Conservation (phyloP, 2,329 filamentous ascomycete species). For the Claviceps capensis region DNA sequence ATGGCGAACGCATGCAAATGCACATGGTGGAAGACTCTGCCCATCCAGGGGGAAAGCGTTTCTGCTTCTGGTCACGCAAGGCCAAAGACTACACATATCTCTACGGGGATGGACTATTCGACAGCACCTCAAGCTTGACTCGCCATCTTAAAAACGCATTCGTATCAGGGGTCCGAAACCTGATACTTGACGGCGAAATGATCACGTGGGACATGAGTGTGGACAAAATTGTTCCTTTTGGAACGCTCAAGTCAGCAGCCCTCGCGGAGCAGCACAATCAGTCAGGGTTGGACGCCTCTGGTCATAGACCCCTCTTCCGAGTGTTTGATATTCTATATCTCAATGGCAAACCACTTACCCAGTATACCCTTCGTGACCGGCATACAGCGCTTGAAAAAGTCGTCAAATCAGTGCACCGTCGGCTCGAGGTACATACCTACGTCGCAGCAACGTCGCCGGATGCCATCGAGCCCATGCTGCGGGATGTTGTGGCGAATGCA, state of each 20-base stretch:
- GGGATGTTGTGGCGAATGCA: slow-evolving; percentile 71
- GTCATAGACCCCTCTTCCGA: slow-evolving; percentile 58
- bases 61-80: slow-evolving; percentile 89
- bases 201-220: slow-evolving; percentile 88
- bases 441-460: slow-evolving; percentile 49
- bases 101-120: slow-evolving; percentile 66
- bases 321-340: slow-evolving; percentile 87
- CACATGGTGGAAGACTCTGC: slow-evolving; percentile 68
- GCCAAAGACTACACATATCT: slow-evolving; percentile 94
- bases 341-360: slow-evolving; percentile 67
- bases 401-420: slow-evolving; percentile 55
- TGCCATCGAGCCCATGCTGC: slow-evolving; percentile 66
- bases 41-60: slow-evolving; percentile 55
- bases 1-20: slow-evolving; percentile 93
- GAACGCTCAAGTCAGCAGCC: slow-evolving; percentile 84
- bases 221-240: slow-evolving; percentile 78
- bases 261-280: slow-evolving; percentile 56
- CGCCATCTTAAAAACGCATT: slow-evolving; percentile 70
- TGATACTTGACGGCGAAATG: slow-evolving; percentile 97
- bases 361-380: slow-evolving; percentile 72
- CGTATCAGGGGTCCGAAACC: slow-evolving; percentile 59
- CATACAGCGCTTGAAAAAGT: slow-evolving; percentile 58
- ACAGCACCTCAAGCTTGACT: slow-evolving; percentile 65
- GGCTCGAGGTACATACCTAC: slow-evolving; percentile 73
- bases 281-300: slow-evolving; percentile 37